Conservation (phyloP, 2,329 filamentous ascomycete genomes). For the Penicillium sumatraense region DNA sequence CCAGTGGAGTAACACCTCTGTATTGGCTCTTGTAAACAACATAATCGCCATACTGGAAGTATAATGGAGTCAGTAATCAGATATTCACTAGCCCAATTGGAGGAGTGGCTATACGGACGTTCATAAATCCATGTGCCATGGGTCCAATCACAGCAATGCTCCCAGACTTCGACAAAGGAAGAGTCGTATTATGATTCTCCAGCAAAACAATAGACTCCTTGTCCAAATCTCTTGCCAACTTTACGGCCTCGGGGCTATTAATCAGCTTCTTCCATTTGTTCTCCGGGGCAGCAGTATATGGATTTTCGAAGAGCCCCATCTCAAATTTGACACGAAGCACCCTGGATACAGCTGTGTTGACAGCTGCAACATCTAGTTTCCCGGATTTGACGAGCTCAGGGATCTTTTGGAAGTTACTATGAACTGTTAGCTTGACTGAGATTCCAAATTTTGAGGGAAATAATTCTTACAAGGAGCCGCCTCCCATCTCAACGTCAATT, state of each 20-base stretch:
- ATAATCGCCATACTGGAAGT: slow-evolving; percentile 69
- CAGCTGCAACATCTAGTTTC: slow-evolving; percentile 61
- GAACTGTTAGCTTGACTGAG: slow-evolving; percentile 2
- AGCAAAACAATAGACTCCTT: slow-evolving; percentile 66
- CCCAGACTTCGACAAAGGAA: slow-evolving; percentile 66
- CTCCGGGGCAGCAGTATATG: slow-evolving; percentile 63
- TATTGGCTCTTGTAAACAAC: slow-evolving; percentile 68
- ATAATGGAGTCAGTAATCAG: not conserved
- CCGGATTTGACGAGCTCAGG: slow-evolving; percentile 66
- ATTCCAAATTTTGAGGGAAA: not conserved
- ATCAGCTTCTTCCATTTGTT: slow-evolving; percentile 63
- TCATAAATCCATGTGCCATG: slow-evolving; percentile 74
- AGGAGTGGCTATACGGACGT: slow-evolving; percentile 51
- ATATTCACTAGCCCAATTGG: not conserved
- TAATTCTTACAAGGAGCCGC: slow-evolving; percentile 62
- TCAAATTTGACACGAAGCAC: slow-evolving; percentile 71
- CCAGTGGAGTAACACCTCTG: slow-evolving; percentile 70
- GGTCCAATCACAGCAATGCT: slow-evolving; percentile 75
- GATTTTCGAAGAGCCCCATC: slow-evolving; percentile 72
- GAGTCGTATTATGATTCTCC: slow-evolving; percentile 60
- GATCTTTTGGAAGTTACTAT: slow-evolving; percentile 66
- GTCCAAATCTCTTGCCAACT: slow-evolving; percentile 66
- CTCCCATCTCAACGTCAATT: slow-evolving; percentile 76
- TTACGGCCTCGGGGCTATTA: slow-evolving; percentile 63
- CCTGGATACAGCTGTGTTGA: slow-evolving; percentile 70